Base-by-base conservation (phyloP, 192 early-diverging fungal genomes). In the Coemansia sp. region DNA sequence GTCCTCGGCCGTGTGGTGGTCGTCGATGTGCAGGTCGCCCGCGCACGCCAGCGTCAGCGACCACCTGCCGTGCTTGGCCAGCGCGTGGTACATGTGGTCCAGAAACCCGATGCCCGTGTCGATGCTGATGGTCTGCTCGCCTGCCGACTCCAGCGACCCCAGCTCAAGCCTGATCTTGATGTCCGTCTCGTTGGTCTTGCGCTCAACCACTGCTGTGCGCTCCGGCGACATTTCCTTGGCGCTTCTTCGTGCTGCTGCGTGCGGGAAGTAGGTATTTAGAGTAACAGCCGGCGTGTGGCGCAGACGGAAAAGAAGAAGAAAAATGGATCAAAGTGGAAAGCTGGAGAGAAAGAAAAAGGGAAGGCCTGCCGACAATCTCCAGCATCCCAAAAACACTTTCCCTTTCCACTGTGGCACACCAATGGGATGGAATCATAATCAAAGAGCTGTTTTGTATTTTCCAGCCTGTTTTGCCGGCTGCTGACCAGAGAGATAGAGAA, bases 1-100 rank as follows among this genome's bases (percentile, higher is more conserved):
- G 75, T 99, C 98, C 75, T 99, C 96, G 32, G 94, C 93, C 12
- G 96, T 94, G 85, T 99, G 98, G 81, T 99, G 96, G 84, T 99
- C 96, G 82, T 98, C 95, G 62, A 99, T 96, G 76, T 98, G 91
- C 64, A 98, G 83, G 77, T 99, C 96, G 42, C 98, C 98, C 49
- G 84, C 85, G 85, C 96, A 98, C 38, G 71, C 69, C n/a, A 98
- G 71, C 9, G 74, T 84, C 40, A 99, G 84, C 15, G 95, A 93
- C 95, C 95, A 98, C 38, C 91, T 88, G 65, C 88, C 85, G 85
- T 99, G 96, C 79, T 98, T 98, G 18, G 95, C 94, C n/a, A 99
- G 85, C 6, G 98, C 97, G 68, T 95, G 92, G 76, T 94, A 91
- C 96, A 98, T 98, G 93, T 99, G 97, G 86, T 99, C 94, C 10